Base-by-base conservation (phyloP, 257 asterid species). In the Solanum tarapatanum region DNA sequence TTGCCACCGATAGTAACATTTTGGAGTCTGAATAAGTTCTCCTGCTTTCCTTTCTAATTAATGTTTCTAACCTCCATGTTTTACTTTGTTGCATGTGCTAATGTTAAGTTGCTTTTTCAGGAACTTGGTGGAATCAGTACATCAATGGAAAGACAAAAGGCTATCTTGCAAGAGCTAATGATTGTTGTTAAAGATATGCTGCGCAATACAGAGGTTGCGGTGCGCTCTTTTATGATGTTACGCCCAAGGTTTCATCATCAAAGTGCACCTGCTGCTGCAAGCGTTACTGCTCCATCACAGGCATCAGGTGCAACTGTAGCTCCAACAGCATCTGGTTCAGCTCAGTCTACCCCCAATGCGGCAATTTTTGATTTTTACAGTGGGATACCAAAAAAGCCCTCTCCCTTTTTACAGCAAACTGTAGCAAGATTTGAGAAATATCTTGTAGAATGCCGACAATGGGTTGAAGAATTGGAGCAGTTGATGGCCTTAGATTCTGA, bases 401-500 rank as follows among this genome's bases (percentile, higher is more conserved):
- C 99, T 17, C 98, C 97, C 21, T 97, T 94, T 92, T 84, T 97
- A 91, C 96, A 90, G 87, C 97, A 97, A 90, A 96, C 99, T 66
- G 91, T 97, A 89, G 92, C 93, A 82, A 92, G 99, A 92, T 97
- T 97, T 91, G 99, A 97, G 96, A 96, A 92, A 91, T 91, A 95
- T 91, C 93, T 96, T 76, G 89, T 91, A 9, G 98, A 95, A 88
- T 97, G 98, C 89, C 95, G 91, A 62, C 99, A 96, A 91, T 95
- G 98, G 98, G 89, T 96, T 87, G 99, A 95, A 91, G 98, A 95
- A 91, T 90, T 96, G 90, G 99, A 97, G 93, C 99, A 96, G 90
- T 87, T 97, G 93, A 89, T 95, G 86, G 90, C 92, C 28, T 90
- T 93, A 76, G 95, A 92, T 90, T 88, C 97, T 87, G 97, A 93